phyloP scores from a whole-genome alignment of 305 asterid genomes.

The Coffea humblotiana region DNA sequence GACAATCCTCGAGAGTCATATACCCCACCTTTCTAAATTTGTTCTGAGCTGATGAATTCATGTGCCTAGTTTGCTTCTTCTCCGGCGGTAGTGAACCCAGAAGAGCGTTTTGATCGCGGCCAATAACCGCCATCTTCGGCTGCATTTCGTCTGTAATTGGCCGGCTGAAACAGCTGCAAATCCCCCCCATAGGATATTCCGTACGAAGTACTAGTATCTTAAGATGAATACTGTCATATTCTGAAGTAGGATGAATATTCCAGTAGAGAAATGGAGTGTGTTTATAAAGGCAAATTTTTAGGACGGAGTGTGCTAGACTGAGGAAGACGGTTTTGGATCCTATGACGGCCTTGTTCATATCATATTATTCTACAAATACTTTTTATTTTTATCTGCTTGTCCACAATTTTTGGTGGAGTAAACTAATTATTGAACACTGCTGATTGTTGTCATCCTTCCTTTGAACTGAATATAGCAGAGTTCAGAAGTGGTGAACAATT shows the following conservation, averaged over 20 bases:
- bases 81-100: not conserved
- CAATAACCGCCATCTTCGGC: not conserved
- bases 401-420: not conserved
- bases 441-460: not conserved
- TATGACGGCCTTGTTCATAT: constrained; percentile 2
- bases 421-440: not conserved
- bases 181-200: constrained; percentile 18
- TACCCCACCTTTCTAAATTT: not conserved
- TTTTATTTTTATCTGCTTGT: not conserved
- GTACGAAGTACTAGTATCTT: not conserved
- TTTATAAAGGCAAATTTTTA: not conserved
- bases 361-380: constrained; percentile 2
- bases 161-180: constrained; percentile 16
- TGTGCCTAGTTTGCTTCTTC: not conserved
- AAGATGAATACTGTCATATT: not conserved
- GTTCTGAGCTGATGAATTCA: not conserved
- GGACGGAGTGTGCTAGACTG: constrained; percentile 11
- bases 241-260: constrained; percentile 5
- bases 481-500: not conserved
- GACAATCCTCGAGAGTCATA: constrained; percentile 19
- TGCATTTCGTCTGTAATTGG: not conserved
- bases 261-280: not conserved
- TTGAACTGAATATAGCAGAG: not conserved
- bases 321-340: constrained; percentile 1
- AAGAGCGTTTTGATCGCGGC: not conserved